Percentiles rank a stretch among this genome's conserved stretches.
phyloP scores from a whole-genome alignment of 306 rosid genomes.

The Acacia acuminata region DNA sequence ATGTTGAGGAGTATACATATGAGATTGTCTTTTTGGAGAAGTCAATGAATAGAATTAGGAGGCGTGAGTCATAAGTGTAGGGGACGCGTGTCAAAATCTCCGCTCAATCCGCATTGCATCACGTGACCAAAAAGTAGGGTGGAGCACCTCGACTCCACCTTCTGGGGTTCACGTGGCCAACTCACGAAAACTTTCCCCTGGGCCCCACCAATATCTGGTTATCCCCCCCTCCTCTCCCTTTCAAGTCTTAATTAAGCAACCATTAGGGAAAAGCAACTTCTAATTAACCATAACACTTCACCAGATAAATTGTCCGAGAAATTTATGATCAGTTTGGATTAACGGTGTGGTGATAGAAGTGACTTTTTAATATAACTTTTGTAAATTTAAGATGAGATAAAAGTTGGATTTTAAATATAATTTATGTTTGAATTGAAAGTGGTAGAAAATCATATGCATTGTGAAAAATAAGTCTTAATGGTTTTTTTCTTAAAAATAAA shows the following conservation, averaged over 20 bases:
- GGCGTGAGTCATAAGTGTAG: conserved; percentile 15
- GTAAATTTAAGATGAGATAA: too few species aligned
- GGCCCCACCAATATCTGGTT: conserved; percentile 43
- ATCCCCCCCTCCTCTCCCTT: conserved; percentile 9
- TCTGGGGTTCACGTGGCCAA: conserved; percentile 91
- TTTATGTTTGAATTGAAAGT: too few species aligned
- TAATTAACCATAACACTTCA: not conserved
- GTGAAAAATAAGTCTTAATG: too few species aligned
- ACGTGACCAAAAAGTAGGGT: conserved; percentile 69
- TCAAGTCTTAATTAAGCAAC: not conserved
- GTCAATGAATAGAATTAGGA: conserved; percentile 20
- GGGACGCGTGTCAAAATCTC: conserved; percentile 46
- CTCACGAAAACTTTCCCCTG: conserved; percentile 54
- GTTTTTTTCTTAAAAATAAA: too few species aligned
- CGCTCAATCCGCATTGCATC: conserved; percentile 64
- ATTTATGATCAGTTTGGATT: too few species aligned
- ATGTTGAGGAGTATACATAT: too few species aligned
- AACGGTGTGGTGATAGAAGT: too few species aligned
- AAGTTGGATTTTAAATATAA: too few species aligned
- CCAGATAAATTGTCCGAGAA: too few species aligned
- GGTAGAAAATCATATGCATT: too few species aligned
- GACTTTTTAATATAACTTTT: too few species aligned
- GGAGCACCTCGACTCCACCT: conserved; percentile 45
- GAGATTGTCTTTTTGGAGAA: not conserved
- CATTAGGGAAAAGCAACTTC: not conserved